Evolutionary conservation across 352 stramenopile species (phyloP).

Genomic region (Globisporangium orthogonon): DNA sequence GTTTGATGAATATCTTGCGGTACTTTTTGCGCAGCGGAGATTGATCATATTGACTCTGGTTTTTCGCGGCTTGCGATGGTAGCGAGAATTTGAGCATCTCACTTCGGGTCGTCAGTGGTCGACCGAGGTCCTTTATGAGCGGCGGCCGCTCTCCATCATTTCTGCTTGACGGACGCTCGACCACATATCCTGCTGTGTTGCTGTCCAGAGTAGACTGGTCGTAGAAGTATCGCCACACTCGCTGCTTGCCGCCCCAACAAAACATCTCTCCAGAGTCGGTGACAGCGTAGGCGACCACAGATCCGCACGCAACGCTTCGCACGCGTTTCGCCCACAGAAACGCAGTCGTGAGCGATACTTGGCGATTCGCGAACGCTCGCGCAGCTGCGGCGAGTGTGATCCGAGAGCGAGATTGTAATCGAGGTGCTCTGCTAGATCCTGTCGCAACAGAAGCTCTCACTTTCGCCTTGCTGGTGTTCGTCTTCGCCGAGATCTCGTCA

Average conservation of each 20-base stretch:
- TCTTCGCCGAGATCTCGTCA: neutral
- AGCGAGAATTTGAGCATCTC: slow-evolving; percentile 59
- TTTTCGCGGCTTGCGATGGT: slow-evolving; percentile 34
- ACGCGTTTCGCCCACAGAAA: slow-evolving; percentile 76
- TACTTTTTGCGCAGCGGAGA: slow-evolving; percentile 44
- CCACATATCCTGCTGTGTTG: neutral
- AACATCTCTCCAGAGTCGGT: slow-evolving; percentile 68
- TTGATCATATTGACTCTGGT: slow-evolving; percentile 23
- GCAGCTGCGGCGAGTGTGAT: slow-evolving; percentile 32
- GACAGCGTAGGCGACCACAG: slow-evolving; percentile 50
- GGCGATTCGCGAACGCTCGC: slow-evolving; percentile 37
- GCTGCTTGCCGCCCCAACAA: slow-evolving; percentile 71
- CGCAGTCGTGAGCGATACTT: slow-evolving; percentile 56
- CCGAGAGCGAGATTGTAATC: slow-evolving; percentile 17
- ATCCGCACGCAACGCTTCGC: slow-evolving; percentile 38
- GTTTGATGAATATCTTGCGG: slow-evolving; percentile 38
- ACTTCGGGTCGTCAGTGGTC: slow-evolving; percentile 39
- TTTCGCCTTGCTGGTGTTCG: neutral
- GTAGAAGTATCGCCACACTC: slow-evolving; percentile 70
- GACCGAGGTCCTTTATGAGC: slow-evolving; percentile 3
- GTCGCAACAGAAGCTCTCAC: neutral
- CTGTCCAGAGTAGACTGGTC: slow-evolving; percentile 25
- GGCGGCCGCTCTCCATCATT: neutral
- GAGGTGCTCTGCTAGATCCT: neutral
- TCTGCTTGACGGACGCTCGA: slow-evolving; percentile 1